A percentile compares a stretch with the other conserved stretches of the same genome.
Evolutionary conservation across 495 filamentous ascomycete genomes (phyloP).

Genomic region (Neurospora sp.): DNA sequence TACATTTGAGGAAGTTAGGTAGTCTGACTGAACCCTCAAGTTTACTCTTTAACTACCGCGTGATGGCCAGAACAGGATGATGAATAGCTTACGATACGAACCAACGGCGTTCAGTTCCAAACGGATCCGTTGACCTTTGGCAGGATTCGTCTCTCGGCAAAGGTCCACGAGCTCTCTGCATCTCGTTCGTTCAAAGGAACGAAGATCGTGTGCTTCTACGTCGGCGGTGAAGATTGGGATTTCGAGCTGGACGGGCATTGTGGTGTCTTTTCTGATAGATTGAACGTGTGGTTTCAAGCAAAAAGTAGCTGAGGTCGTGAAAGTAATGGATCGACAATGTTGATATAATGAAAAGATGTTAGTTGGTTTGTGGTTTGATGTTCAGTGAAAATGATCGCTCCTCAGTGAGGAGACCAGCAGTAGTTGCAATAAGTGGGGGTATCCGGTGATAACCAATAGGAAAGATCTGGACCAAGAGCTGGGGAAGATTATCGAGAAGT

Average conservation of each 20-base stretch:
- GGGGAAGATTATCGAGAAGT: background rate
- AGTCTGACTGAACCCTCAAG: background rate
- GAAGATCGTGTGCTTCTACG: constrained; percentile 9
- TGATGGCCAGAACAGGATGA: background rate
- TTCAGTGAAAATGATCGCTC: background rate
- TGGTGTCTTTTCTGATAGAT: background rate
- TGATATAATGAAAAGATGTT: background rate
- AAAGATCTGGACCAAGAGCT: background rate
- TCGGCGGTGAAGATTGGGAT: constrained; percentile 31
- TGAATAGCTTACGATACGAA: constrained; percentile 23
- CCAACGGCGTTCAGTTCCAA: constrained; percentile 32
- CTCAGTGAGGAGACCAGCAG: background rate
- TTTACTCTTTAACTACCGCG: background rate
- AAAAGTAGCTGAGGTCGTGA: background rate
- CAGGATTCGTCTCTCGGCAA: background rate
- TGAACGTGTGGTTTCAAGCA: background rate
- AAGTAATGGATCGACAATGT: background rate
- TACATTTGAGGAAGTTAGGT: background rate
- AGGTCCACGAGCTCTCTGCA: background rate
- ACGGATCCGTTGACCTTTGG: background rate
- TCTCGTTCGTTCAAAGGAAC: constrained; percentile 16
- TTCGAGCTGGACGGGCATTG: constrained; percentile 17
- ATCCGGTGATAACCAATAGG: background rate
- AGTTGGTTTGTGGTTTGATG: background rate
- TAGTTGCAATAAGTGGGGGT: background rate